phyloP scores from a whole-genome alignment of 495 filamentous ascomycete species.

The Apiosordaria backusii region DNA sequence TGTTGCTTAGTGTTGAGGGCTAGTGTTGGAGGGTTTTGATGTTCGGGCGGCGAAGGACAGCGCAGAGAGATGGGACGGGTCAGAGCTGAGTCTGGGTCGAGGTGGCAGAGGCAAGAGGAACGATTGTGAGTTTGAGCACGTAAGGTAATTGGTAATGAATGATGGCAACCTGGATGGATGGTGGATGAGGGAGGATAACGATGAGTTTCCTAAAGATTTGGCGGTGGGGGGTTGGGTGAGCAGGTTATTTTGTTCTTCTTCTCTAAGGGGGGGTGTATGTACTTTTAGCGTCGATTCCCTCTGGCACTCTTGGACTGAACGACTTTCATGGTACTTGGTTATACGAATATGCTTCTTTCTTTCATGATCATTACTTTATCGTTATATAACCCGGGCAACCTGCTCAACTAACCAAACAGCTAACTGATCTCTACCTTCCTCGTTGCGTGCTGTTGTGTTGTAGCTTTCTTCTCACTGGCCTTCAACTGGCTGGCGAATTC shows the following conservation, averaged over 20 bases:
- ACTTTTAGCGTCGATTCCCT: conserved; percentile 1
- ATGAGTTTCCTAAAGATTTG: background rate
- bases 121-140: background rate
- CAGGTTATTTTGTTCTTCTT: background rate
- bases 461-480: background rate
- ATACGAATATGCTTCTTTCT: background rate
- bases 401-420: too few relatives aligned
- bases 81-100: background rate
- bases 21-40: background rate
- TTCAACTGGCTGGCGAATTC: conserved; percentile 54
- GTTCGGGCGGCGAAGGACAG: too few relatives aligned
- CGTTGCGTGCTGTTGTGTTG: background rate
- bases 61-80: background rate
- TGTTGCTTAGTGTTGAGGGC: conserved; percentile 22
- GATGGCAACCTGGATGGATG: conserved; percentile 6
- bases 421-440: background rate
- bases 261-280: background rate
- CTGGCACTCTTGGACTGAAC: background rate
- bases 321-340: background rate
- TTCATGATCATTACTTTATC: background rate
- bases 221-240: background rate
- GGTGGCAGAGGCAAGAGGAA: background rate
- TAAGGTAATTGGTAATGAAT: conserved; percentile 21
- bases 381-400: too few relatives aligned
- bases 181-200: background rate